Conservation (phyloP, 257 asterid genomes). For the Solanum chiquidenum region DNA sequence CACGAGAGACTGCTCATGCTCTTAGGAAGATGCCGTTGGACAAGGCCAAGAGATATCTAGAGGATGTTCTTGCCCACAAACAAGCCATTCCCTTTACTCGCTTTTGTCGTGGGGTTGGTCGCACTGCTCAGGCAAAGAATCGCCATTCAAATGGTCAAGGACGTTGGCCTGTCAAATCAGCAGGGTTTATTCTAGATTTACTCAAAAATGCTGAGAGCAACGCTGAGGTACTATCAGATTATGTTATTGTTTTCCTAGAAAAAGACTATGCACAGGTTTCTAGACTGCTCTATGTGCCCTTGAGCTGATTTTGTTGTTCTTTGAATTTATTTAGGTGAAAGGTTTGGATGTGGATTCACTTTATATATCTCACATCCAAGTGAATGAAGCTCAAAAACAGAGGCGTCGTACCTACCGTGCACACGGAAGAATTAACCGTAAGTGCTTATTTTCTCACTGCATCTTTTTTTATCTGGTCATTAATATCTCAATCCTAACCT, state of each 20-base stretch:
- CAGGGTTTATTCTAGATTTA: slow-evolving; percentile 50
- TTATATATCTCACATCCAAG: slow-evolving; percentile 63
- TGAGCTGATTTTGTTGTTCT: background rate
- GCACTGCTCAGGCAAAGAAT: slow-evolving; percentile 70
- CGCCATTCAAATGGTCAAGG: slow-evolving; percentile 73
- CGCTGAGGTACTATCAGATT: slow-evolving; percentile 36
- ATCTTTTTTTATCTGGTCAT: background rate
- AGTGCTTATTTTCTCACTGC: background rate
- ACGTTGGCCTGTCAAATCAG: slow-evolving; percentile 75
- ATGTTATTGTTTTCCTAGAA: background rate
- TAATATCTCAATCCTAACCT: background rate
- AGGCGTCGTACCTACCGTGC: slow-evolving; percentile 77
- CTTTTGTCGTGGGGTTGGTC: slow-evolving; percentile 62
- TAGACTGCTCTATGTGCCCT: background rate
- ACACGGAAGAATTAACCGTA: slow-evolving; percentile 70
- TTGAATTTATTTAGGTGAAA: slow-evolving; percentile 33
- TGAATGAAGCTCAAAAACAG: slow-evolving; percentile 65
- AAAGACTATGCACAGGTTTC: background rate
- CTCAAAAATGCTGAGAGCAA: slow-evolving; percentile 73
- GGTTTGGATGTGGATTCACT: slow-evolving; percentile 75
- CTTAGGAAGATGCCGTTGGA: slow-evolving; percentile 40
- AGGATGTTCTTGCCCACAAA: slow-evolving; percentile 58
- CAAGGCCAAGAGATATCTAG: slow-evolving; percentile 58
- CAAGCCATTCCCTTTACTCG: slow-evolving; percentile 75
- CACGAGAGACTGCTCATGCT: slow-evolving; percentile 72